Evolutionary conservation across 192 early-diverging fungal species (phyloP).

Genomic region (Umbelopsis ramanniana): DNA sequence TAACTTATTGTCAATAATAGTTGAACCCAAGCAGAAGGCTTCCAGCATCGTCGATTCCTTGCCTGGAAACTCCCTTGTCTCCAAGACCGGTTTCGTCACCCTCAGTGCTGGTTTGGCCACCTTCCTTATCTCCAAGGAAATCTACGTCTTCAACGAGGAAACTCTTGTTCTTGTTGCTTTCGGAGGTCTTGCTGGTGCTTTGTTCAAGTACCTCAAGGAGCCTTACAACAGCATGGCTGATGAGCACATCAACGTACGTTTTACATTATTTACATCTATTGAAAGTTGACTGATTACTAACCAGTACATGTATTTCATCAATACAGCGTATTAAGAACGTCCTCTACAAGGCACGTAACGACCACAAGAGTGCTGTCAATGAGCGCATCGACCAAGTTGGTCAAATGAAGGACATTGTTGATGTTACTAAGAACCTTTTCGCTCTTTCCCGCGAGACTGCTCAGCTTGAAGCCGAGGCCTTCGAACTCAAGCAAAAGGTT

Average conservation of each 20-base stretch:
- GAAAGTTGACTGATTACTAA: neutral
- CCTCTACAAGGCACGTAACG: slow-evolving; percentile 81
- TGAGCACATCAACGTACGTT: slow-evolving; percentile 49
- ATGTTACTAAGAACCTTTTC: slow-evolving; percentile 92
- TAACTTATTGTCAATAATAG: slow-evolving; percentile 41
- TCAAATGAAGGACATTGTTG: slow-evolving; percentile 91
- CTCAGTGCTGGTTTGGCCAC: slow-evolving; percentile 82
- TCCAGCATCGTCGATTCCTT: slow-evolving; percentile 90
- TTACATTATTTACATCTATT: neutral
- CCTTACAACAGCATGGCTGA: slow-evolving; percentile 81
- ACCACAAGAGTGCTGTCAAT: slow-evolving; percentile 91
- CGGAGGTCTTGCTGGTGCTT: slow-evolving; percentile 76
- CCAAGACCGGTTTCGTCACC: slow-evolving; percentile 91
- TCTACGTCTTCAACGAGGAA: slow-evolving; percentile 96
- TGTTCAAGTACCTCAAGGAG: slow-evolving; percentile 82
- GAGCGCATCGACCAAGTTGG: slow-evolving; percentile 90
- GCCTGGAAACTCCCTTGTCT: slow-evolving; percentile 85
- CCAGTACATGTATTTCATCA: neutral
- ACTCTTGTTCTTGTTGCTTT: slow-evolving; percentile 82
- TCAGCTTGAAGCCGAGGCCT: slow-evolving; percentile 91
- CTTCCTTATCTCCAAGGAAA: slow-evolving; percentile 94
- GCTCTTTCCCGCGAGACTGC: slow-evolving; percentile 96
- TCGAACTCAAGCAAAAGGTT: slow-evolving; percentile 92
- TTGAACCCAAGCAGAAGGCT: slow-evolving; percentile 84
- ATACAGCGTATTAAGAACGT: slow-evolving; percentile 80